phyloP scores from a whole-genome alignment of 2,329 filamentous ascomycete genomes.

The Periconia macrospinosa region DNA sequence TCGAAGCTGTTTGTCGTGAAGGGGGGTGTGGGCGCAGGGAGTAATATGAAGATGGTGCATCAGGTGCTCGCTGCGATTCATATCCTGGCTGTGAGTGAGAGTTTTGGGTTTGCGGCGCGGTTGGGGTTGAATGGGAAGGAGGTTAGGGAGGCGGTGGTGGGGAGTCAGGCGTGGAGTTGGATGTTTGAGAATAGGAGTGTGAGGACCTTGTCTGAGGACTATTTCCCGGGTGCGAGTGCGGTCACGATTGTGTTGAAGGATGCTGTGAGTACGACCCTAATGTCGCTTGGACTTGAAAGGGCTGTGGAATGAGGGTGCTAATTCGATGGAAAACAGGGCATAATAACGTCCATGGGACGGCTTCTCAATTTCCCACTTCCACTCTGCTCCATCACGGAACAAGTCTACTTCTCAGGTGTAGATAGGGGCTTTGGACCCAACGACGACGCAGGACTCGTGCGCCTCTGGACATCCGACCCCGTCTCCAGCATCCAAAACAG shows the following conservation, averaged over 20 bases:
- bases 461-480: slow-evolving; percentile 52
- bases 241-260: slow-evolving; percentile 54
- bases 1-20: slow-evolving; percentile 60
- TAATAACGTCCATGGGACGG: slow-evolving; percentile 68
- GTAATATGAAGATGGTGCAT: slow-evolving; percentile 62
- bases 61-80: slow-evolving; percentile 62
- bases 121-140: slow-evolving; percentile 56
- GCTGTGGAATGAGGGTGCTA: background rate
- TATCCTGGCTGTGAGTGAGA: slow-evolving; percentile 59
- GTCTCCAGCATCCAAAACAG: slow-evolving; percentile 35
- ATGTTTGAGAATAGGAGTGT: slow-evolving; percentile 62
- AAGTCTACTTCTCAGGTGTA: slow-evolving; percentile 64
- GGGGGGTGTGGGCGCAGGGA: slow-evolving; percentile 56
- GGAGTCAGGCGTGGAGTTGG: slow-evolving; percentile 51
- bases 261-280: slow-evolving; percentile 30
- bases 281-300: background rate
- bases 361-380: slow-evolving; percentile 61
- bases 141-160: slow-evolving; percentile 53
- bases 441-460: slow-evolving; percentile 60
- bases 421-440: slow-evolving; percentile 58
- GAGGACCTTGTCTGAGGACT: slow-evolving; percentile 56
- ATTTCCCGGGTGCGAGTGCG: slow-evolving; percentile 48
- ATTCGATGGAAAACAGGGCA: slow-evolving; percentile 47
- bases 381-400: slow-evolving; percentile 65
- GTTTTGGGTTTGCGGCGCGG: slow-evolving; percentile 58